Evolutionary conservation across 345 rosid genomes (phyloP).

Genomic region (Eutrema heterophyllum): DNA sequence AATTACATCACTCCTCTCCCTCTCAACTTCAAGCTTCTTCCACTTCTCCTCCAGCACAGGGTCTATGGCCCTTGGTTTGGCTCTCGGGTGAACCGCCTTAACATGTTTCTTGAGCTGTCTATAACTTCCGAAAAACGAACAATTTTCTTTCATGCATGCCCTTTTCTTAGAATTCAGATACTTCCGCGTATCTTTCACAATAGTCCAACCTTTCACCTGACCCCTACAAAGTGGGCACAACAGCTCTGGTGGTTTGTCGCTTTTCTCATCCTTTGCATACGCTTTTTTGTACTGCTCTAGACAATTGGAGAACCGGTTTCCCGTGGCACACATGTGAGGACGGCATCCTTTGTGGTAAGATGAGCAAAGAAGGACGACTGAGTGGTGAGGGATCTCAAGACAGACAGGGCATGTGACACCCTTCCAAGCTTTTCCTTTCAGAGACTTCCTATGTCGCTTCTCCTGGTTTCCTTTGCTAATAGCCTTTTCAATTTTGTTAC

Average conservation of each 20-base stretch:
- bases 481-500: conserved; percentile 26
- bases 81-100: conserved; percentile 60
- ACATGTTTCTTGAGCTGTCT: conserved; percentile 69
- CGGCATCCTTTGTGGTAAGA: conserved; percentile 83
- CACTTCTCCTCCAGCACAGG: conserved; percentile 64
- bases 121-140: conserved; percentile 58
- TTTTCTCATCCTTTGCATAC: conserved; percentile 43
- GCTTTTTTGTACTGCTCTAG: conserved; percentile 81
- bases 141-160: conserved; percentile 64
- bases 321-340: conserved; percentile 84
- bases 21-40: conserved; percentile 66
- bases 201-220: conserved; percentile 86
- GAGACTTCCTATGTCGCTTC: conserved; percentile 31
- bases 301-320: conserved; percentile 71
- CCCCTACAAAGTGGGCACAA: conserved; percentile 87
- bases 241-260: conserved; percentile 52
- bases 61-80: conserved; percentile 68
- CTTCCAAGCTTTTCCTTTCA: conserved; percentile 58
- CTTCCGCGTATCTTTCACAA: conserved; percentile 57
- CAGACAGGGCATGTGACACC: conserved; percentile 63
- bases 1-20: conserved; percentile 66
- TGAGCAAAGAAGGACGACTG: conserved; percentile 73
- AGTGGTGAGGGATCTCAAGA: conserved; percentile 76
- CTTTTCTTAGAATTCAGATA: conserved; percentile 59
- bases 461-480: conserved; percentile 14